phyloP scores from a whole-genome alignment of 1,284 basidiomycete species.

The Phylloboletellus chloephorus region DNA sequence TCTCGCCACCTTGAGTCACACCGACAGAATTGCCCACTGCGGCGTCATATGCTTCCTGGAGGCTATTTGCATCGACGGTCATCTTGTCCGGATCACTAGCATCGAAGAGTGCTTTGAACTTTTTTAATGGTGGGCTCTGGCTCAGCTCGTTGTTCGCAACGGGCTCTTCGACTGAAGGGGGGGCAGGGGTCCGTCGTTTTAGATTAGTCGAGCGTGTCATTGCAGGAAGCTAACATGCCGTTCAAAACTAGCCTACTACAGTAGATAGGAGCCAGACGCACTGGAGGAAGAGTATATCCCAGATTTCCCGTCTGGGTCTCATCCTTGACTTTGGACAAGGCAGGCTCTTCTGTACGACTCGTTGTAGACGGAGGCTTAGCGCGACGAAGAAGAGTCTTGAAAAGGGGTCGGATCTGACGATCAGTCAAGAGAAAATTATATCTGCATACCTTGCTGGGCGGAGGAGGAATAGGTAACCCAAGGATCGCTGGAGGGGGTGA shows the following conservation, averaged over 20 bases:
- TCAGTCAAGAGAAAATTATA: not conserved
- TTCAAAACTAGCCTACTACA: not conserved
- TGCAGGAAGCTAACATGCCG: constrained; percentile 14
- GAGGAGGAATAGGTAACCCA: constrained; percentile 25
- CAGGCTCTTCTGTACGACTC: constrained; percentile 8
- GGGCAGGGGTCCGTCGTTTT: constrained; percentile 24
- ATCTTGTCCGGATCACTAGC: constrained; percentile 51
- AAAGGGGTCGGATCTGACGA: not conserved
- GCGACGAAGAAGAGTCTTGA: constrained; percentile 25
- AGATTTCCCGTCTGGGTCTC: constrained; percentile 11
- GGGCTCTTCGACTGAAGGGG: constrained; percentile 13
- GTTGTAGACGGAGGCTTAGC: constrained; percentile 14
- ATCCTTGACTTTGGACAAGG: constrained; percentile 6
- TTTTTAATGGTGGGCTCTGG: constrained; percentile 57
- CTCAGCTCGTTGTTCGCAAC: constrained; percentile 18
- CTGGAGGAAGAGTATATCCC: constrained; percentile 25
- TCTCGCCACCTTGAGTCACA: constrained; percentile 18
- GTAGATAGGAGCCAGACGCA: constrained; percentile 6
- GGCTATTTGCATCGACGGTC: constrained; percentile 13
- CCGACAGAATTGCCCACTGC: constrained; percentile 10
- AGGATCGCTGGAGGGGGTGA: constrained; percentile 15
- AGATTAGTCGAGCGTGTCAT: constrained; percentile 21
- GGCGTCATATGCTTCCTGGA: constrained; percentile 14
- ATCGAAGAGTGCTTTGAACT: constrained; percentile 67
- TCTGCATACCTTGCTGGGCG: constrained; percentile 26